Base-by-base conservation (phyloP, 495 filamentous ascomycete genomes). In the Articulospora tetracladia region DNA sequence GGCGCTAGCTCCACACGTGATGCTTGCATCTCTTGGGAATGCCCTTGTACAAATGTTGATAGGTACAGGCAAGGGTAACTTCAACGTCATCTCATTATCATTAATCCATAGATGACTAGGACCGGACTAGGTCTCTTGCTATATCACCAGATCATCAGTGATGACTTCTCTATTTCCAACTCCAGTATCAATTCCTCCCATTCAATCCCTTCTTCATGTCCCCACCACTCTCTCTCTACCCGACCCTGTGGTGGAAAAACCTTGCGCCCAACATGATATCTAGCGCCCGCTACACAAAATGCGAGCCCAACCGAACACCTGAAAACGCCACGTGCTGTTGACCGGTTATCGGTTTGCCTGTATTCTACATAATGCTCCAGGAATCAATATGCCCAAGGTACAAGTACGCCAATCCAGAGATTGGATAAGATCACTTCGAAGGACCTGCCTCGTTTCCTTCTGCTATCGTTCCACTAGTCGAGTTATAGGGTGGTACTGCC, bases 81-180 rank as follows among this genome's bases (percentile, higher is more conserved):
- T 44, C 39, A 44, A 44, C 39, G n/a, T 44, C 39, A 44, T 44
- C 39, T 44, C 39, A 44, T 44, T 44, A 44, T 44, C 39, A 44
- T 44, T 44, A 44, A 3, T 7, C 39, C 39, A 19, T 44, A 44
- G 4, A 44, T 44, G n/a, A 19, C 3, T n/a, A 44, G 39, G 39
- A 15, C 3, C 11, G 15, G 3, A 44, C 11, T 19, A 44, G 39
- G n/a, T 44, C 17, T n/a, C 39, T 15, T 11, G 8, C 8, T 17
- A 12, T 44, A 17, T 17, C 39, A 44, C 39, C 39, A 15, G 30
- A 17, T 17, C 39, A 44, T 19, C 39, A 15, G 39, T 34, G 30
- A 34, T 34, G 7, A 6, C 15, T 15, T 34, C 39, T 44, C 39
- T 44, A 8, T n/a, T 44, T 44, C 39, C 3, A 15, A 15, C 4